Base-by-base conservation (phyloP, 192 early-diverging fungal genomes). In the Diversispora epigaea region DNA sequence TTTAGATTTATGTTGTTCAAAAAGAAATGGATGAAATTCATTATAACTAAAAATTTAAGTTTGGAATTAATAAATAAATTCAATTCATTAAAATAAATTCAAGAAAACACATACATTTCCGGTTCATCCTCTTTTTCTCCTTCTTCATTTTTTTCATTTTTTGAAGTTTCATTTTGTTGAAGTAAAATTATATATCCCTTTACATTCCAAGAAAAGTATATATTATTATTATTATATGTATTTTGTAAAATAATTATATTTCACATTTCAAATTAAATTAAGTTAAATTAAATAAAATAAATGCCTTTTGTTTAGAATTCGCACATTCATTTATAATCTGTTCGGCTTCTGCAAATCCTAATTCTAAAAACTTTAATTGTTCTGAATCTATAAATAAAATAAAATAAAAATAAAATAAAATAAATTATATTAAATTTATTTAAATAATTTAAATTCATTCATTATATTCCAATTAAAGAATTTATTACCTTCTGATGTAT, bases 1-100 rank as follows among this genome's bases (percentile, higher is more conserved):
- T 40, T 80, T 80, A 25, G 73, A 61, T 56, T 76, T 54, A 76
- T 88, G 86, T 73, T 94, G 93, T 40, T 85, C 85, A 71, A 89
- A 93, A 14, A 89, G 77, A 79, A 84, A 91, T 0, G 93, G 93
- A 40, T 88, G 87, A 70, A 93, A 93, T 43, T 93, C 92, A 61
- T 90, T 84, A 76, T 87, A 86, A 7, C 86, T 86, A 78, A 39
- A 40, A 12, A 46, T 15, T 40, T 41, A 49, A 14, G 47, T 17
- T 68, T 45, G 15, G 8, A 49, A 32, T 4, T n/a, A 21, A 49
- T 49, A 47, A 17, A 45, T 25, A 15, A 40, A 57, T 55, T 8
- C 45, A 69, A 4, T 56, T 6, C 49, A n/a, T 19, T 47, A 17
- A 1, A 39, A 44, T 44, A 21, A 4, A 40, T 32, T n/a, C 6